Percentiles rank a stretch among this genome's conserved stretches.
Evolutionary conservation across 2,329 filamentous ascomycete species (phyloP).

Genomic region (Cordyceps militaris): DNA sequence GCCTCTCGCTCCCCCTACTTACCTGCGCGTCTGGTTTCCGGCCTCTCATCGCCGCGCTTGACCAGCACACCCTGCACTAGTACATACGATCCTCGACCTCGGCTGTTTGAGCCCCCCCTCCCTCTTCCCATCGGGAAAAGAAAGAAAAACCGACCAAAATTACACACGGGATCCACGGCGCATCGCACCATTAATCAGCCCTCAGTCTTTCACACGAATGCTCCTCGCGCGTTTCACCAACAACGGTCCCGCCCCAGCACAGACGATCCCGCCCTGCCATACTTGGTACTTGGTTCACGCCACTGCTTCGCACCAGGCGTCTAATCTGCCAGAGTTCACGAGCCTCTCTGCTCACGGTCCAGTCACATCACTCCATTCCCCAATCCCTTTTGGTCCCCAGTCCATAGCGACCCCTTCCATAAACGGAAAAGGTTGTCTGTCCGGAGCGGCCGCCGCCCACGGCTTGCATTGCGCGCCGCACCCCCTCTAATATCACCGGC

Average conservation of each 20-base stretch:
- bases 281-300: not conserved
- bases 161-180: not conserved
- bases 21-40: not conserved
- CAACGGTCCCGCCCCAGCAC: not conserved
- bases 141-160: not conserved
- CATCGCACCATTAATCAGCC: not conserved
- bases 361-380: not conserved
- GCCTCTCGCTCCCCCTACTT: not conserved
- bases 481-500: not conserved
- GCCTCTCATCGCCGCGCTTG: not conserved
- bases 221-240: slow-evolving; percentile 1
- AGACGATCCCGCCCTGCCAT: not conserved
- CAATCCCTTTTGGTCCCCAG: not conserved
- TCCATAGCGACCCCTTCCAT: not conserved
- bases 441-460: not conserved
- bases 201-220: not conserved
- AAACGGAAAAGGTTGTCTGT: not conserved
- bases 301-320: not conserved
- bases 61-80: not conserved
- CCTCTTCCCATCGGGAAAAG: not conserved
- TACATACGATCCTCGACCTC: not conserved
- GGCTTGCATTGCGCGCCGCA: not conserved
- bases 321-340: not conserved
- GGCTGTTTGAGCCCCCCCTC: not conserved
- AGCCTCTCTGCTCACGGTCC: not conserved